Evolutionary conservation across 139 green algal genomes (phyloP).

Genomic region (Coccomyxa sp.): DNA sequence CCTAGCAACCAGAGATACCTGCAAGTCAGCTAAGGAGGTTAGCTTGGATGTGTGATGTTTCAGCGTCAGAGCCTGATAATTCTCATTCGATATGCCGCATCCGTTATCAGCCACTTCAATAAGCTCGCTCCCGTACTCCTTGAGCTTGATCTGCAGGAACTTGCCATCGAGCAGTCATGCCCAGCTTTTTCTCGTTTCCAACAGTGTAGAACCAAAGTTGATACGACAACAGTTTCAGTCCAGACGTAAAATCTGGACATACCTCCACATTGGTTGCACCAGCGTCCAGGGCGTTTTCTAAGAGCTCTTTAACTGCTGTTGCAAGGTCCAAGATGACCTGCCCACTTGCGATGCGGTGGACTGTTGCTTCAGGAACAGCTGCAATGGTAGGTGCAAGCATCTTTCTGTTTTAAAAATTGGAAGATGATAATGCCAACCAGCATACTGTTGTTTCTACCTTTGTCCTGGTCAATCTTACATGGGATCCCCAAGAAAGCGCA

Average conservation of each 20-base stretch:
- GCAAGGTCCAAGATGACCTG: slow-evolving; percentile 91
- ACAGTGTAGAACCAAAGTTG: too few species aligned
- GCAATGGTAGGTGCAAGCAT: too few species aligned
- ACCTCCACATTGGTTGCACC: slow-evolving; percentile 89
- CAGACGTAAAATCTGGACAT: not conserved
- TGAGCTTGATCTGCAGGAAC: slow-evolving; percentile 63
- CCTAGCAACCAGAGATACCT: slow-evolving; percentile 23
- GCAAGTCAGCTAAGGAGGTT: slow-evolving; percentile 70
- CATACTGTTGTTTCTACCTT: too few species aligned
- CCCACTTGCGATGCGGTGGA: slow-evolving; percentile 80
- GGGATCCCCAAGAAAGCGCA: too few species aligned
- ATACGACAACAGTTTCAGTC: too few species aligned
- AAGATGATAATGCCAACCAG: too few species aligned
- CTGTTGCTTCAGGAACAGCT: slow-evolving; percentile 3
- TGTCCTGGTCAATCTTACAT: too few species aligned
- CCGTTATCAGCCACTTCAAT: slow-evolving; percentile 97
- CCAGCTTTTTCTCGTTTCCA: not conserved
- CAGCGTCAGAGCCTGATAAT: slow-evolving; percentile 74
- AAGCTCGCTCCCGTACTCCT: slow-evolving; percentile 78
- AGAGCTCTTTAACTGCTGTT: slow-evolving; percentile 87
- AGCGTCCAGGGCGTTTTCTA: slow-evolving; percentile 96
- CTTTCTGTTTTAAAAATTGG: too few species aligned
- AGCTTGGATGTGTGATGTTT: slow-evolving; percentile 99
- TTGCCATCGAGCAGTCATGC: not conserved
- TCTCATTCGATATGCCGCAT: slow-evolving; percentile 56